Evolutionary conservation across 768 basidiomycete species (phyloP), one percentile per base, ranked within the genome.

Genomic region (Lactarius hatsudake): DNA sequence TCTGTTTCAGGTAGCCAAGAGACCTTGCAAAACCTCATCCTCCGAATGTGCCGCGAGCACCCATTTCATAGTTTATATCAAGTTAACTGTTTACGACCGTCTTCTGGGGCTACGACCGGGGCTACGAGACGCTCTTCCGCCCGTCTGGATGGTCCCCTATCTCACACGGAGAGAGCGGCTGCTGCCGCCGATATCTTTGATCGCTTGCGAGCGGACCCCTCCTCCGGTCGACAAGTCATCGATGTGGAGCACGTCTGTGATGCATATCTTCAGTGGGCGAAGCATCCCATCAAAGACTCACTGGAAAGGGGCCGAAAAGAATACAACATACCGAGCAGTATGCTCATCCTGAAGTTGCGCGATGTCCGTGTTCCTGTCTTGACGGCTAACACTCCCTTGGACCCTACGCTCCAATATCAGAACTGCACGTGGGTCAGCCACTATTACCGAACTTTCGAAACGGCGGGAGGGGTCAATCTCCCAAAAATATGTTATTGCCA

Each of bases 1-100:
- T 58, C 73, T 3, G 42, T 77, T 42, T 66, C 77, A 6, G 69
- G 76, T 51, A 81, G 80, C 62, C 93, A 94, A 72, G 72, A 76
- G 26, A 85, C 81, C 66, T 81, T 98, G 6, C 86, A 88, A 60
- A 76, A 72, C 2, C 77, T 91, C 32, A 80, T 98, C 28, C 64
- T 90, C 5, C 83, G 87, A 28, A 91, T 99, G 83, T 92, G 91
- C 72, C 77, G 76, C 64, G 93, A 98, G 61, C 97, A 99, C 74
- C 95, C 96, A 0, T 98, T 93, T 78, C 97, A 99, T 74, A 90
- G 86, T 71, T 78, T 97, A 8, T 96, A 96, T 76, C 94, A 95
- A 71, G 84, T 98, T 2, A 92, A 88, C 75, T 92, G 91, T 63
- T 78, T 96, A 68, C 81, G 78, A 63, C 80, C 81, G 20, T 77